phyloP scores from a whole-genome alignment of 176 grass and related monocot genomes.

The Carex cristatella region DNA sequence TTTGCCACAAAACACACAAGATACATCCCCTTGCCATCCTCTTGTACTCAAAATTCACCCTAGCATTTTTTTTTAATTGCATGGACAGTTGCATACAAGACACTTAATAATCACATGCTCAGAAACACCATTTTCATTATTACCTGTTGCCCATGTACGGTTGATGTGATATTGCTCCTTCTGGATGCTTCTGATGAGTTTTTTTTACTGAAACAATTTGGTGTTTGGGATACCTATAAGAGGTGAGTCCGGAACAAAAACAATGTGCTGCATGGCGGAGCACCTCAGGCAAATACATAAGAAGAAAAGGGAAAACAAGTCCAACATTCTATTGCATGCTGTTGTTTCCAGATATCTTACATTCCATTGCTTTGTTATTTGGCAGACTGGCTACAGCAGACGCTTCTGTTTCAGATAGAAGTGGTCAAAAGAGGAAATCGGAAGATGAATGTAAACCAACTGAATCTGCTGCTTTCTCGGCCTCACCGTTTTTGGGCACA shows the following conservation, averaged over 20 bases:
- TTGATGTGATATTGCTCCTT: not conserved
- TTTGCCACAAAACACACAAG: too few relatives aligned
- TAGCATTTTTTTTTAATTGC: not conserved
- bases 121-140: not conserved
- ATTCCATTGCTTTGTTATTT: not conserved
- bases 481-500: not conserved
- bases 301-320: not conserved
- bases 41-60: too few relatives aligned
- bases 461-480: not conserved
- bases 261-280: not conserved
- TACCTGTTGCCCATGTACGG: not conserved
- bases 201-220: not conserved
- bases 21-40: too few relatives aligned
- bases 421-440: constrained; percentile 23
- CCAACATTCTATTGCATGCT: not conserved
- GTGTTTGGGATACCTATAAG: not conserved
- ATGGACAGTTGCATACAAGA: not conserved
- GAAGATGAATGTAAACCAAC: constrained; percentile 2
- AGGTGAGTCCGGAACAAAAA: not conserved
- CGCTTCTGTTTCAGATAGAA: constrained; percentile 3
- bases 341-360: not conserved
- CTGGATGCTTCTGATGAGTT: not conserved
- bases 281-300: not conserved
- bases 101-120: not conserved
- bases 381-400: not conserved